phyloP scores from a whole-genome alignment of 2,329 filamentous ascomycete genomes.

The Colletotrichum orchidophilum region DNA sequence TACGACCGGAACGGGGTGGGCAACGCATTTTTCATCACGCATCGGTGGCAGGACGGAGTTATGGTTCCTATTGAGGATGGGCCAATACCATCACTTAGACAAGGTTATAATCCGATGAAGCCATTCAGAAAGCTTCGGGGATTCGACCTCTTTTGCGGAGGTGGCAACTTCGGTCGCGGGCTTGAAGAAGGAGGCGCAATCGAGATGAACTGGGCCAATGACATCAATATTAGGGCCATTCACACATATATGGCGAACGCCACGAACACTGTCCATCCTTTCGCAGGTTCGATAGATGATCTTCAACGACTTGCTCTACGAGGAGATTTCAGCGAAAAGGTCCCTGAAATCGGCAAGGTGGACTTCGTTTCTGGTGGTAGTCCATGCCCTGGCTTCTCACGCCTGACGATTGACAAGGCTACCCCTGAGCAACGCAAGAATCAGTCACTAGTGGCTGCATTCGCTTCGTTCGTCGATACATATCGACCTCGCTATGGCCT shows the following conservation, averaged over 20 bases:
- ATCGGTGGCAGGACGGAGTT: slow-evolving; percentile 36
- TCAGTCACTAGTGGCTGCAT: slow-evolving; percentile 80
- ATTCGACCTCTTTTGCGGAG: slow-evolving; percentile 80
- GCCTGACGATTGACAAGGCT: slow-evolving; percentile 65
- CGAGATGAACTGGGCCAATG: slow-evolving; percentile 73
- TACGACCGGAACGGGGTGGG: slow-evolving; percentile 74
- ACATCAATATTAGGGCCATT: slow-evolving; percentile 70
- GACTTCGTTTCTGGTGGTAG: slow-evolving; percentile 77
- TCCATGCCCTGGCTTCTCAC: slow-evolving; percentile 81
- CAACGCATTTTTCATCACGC: slow-evolving; percentile 72
- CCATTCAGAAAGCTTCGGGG: slow-evolving; percentile 58
- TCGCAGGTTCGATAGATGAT: slow-evolving; percentile 78
- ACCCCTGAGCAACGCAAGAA: slow-evolving; percentile 70
- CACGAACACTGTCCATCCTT: slow-evolving; percentile 58
- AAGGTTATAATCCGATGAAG: slow-evolving; percentile 63
- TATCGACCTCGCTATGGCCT: slow-evolving; percentile 80
- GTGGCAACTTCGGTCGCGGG: slow-evolving; percentile 80
- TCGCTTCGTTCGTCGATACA: slow-evolving; percentile 77
- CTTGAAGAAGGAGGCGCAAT: slow-evolving; percentile 77
- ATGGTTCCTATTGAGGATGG: slow-evolving; percentile 38
- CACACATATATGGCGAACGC: slow-evolving; percentile 79
- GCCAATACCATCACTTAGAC: slow-evolving; percentile 46
- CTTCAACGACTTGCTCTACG: slow-evolving; percentile 65
- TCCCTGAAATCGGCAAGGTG: slow-evolving; percentile 70
- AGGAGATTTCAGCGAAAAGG: slow-evolving; percentile 54